These are phyloP conservation scores for Trichoderma pleuroti DNA, from an alignment of 2,329 filamentous ascomycete species.

Conservation along the genomic window DNA sequence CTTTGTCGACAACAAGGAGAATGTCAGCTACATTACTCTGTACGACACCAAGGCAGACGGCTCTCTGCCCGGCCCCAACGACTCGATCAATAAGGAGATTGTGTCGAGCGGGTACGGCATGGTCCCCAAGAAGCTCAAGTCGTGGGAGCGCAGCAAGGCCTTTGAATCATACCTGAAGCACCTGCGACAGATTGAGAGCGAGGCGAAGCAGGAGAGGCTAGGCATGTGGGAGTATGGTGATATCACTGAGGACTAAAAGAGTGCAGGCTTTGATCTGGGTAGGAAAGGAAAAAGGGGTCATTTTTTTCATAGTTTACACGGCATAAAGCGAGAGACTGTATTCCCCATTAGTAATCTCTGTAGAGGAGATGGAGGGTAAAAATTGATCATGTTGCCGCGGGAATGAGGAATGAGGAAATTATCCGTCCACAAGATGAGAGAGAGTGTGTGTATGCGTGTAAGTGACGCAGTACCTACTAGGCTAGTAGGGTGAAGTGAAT, in stretches of 20 bases:
- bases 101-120: slow-evolving; percentile 80
- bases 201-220: slow-evolving; percentile 74
- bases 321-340: slow-evolving; percentile 2
- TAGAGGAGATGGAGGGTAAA: not conserved
- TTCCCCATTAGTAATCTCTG: not conserved
- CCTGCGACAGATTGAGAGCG: slow-evolving; percentile 68
- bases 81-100: slow-evolving; percentile 87
- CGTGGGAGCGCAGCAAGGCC: slow-evolving; percentile 74
- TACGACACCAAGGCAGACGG: slow-evolving; percentile 69
- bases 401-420: not conserved
- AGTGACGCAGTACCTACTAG: not conserved
- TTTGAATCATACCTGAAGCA: slow-evolving; percentile 68
- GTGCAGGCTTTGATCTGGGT: not conserved
- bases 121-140: slow-evolving; percentile 87
- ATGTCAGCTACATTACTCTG: slow-evolving; percentile 79
- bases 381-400: not conserved
- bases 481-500: not conserved
- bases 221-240: slow-evolving; percentile 99
- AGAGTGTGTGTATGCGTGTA: not conserved
- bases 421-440: not conserved
- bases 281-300: not conserved
- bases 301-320: not conserved
- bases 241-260: slow-evolving; percentile 74
- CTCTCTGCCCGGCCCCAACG: slow-evolving; percentile 54
- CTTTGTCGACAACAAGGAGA: slow-evolving; percentile 73